Evolutionary conservation across 1,284 basidiomycete species (phyloP).

Genomic region (Austroboletus niveus): DNA sequence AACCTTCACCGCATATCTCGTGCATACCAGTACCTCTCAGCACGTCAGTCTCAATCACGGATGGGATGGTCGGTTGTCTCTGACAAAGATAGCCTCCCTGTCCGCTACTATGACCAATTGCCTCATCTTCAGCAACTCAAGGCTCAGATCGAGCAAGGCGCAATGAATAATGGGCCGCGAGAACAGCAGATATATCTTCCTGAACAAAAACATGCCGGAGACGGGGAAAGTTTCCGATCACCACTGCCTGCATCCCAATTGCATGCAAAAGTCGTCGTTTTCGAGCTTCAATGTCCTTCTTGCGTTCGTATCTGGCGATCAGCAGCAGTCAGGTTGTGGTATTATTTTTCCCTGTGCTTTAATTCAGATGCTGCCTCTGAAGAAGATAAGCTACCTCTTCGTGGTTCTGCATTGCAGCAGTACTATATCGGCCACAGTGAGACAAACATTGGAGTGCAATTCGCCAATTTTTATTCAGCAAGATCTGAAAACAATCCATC

Average conservation of each 20-base stretch:
- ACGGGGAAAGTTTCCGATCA: neutral
- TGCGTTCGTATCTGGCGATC: conserved; percentile 7
- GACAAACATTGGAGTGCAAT: no score
- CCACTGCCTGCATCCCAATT: neutral
- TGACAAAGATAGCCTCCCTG: neutral
- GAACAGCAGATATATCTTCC: no score
- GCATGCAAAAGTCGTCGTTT: conserved; percentile 1
- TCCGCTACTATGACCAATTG: neutral
- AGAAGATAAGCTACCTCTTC: neutral
- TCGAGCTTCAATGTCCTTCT: conserved; percentile 7
- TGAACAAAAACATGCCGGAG: no score
- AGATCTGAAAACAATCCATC: neutral
- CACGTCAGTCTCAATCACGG: neutral
- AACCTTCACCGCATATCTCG: neutral
- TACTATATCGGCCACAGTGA: neutral
- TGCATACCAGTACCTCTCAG: conserved; percentile 2
- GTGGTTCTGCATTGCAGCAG: conserved; percentile 30
- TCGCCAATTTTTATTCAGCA: no score
- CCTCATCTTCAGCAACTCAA: neutral
- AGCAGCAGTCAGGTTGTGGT: neutral
- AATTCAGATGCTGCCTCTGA: neutral
- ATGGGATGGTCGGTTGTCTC: neutral
- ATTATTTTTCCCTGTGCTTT: no score
- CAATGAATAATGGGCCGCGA: no score
- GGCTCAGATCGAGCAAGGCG: neutral